phyloP scores from a whole-genome alignment of 2,329 filamentous ascomycete genomes.

The Trichoderma gracile region DNA sequence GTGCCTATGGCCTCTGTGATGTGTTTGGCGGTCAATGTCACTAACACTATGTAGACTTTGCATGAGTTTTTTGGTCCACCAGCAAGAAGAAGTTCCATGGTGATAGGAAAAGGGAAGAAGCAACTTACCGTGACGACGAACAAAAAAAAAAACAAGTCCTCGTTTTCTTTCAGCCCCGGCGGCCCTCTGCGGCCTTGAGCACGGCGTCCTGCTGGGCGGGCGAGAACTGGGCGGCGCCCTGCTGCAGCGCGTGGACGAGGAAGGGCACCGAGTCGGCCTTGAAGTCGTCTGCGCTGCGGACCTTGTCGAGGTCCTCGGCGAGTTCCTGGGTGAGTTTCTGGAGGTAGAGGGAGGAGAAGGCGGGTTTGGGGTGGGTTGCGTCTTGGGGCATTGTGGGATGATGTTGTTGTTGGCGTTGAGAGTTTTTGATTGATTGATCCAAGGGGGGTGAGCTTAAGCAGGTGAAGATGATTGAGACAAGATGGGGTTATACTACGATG shows the following conservation, averaged over 20 bases:
- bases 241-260: constrained; percentile 67
- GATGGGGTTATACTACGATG: too few relatives aligned
- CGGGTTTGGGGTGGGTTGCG: constrained; percentile 30
- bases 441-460: too few relatives aligned
- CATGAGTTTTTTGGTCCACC: too few relatives aligned
- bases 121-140: not conserved
- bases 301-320: constrained; percentile 70
- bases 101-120: not conserved
- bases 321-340: constrained; percentile 69
- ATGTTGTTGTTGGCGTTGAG: too few relatives aligned
- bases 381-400: constrained; percentile 20
- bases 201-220: constrained; percentile 30
- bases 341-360: constrained; percentile 67
- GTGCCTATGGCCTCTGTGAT: too few relatives aligned
- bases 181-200: constrained; percentile 6
- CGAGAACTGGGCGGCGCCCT: constrained; percentile 64
- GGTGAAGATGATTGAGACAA: too few relatives aligned
- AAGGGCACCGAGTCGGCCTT: constrained; percentile 63
- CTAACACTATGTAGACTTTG: too few relatives aligned
- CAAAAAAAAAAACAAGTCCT: too few relatives aligned
- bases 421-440: too few relatives aligned
- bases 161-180: not conserved
- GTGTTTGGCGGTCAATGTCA: too few relatives aligned
- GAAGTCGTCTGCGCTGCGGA: constrained; percentile 70
- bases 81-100: too few relatives aligned